Conservation (phyloP, 2,329 filamentous ascomycete genomes). For the Alternaria metachromatica region DNA sequence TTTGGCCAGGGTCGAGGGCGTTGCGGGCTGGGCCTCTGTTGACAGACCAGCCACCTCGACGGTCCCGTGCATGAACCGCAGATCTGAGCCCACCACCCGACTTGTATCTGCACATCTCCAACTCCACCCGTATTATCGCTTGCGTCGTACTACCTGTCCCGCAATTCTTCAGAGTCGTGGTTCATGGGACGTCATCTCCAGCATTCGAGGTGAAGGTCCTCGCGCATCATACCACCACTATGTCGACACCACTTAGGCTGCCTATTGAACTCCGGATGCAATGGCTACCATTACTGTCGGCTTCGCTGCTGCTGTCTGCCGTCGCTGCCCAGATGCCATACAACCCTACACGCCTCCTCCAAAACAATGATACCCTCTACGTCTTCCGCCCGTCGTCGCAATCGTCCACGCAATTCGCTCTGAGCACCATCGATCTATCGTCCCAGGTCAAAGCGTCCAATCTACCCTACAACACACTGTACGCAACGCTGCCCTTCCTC, state of each 20-base stretch:
- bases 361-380: constrained; percentile 67
- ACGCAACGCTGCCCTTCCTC: constrained; percentile 69
- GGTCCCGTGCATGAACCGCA: constrained; percentile 42
- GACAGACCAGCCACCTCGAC: constrained; percentile 41
- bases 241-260: constrained; percentile 7
- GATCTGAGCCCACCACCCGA: constrained; percentile 34
- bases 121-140: constrained; percentile 14
- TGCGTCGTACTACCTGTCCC: background rate
- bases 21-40: constrained; percentile 40
- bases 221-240: constrained; percentile 6
- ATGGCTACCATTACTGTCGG: background rate
- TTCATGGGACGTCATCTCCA: constrained; percentile 25
- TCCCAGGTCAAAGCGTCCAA: constrained; percentile 59
- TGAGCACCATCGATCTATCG: constrained; percentile 72
- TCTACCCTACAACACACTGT: constrained; percentile 56
- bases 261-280: constrained; percentile 1
- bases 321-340: constrained; percentile 68
- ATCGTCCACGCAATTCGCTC: constrained; percentile 57
- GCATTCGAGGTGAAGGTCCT: constrained; percentile 31
- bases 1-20: background rate
- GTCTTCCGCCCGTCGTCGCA: constrained; percentile 66
- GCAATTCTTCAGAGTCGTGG: constrained; percentile 8
- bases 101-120: constrained; percentile 7
- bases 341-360: constrained; percentile 75
- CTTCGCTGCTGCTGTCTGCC: background rate